Percentiles rank a stretch among this genome's conserved stretches.
These are phyloP conservation scores for Serendipita vermifera DNA, from an alignment of 768 basidiomycete genomes.

Conservation along the genomic window DNA sequence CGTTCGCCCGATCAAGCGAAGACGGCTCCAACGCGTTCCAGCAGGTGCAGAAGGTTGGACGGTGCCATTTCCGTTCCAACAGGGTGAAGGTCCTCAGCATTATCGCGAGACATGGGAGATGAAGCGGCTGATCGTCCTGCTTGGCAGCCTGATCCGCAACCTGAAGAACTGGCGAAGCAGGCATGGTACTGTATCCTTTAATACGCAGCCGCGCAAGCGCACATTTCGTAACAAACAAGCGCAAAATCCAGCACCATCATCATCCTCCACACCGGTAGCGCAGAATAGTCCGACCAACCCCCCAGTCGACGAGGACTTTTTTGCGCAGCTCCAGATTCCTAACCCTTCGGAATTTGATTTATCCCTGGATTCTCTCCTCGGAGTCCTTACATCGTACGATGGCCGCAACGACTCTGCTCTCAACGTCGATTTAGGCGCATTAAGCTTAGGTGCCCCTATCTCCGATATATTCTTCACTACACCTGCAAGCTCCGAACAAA, in stretches of 20 bases:
- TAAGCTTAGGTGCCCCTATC: too few relatives aligned
- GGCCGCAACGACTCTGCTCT: too few relatives aligned
- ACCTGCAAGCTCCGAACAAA: too few relatives aligned
- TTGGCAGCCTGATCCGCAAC: constrained; percentile 6
- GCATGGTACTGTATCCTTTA: background rate
- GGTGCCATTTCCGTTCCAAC: constrained; percentile 61
- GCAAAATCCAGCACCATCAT: background rate
- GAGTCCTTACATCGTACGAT: too few relatives aligned
- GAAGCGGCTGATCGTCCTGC: constrained; percentile 42
- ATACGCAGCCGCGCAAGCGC: background rate
- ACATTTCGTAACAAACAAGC: background rate
- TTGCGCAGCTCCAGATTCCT: background rate
- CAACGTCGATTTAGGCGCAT: too few relatives aligned
- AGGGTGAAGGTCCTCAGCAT: constrained; percentile 56
- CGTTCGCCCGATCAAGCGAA: constrained; percentile 36
- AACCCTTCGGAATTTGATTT: background rate
- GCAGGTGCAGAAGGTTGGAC: constrained; percentile 77
- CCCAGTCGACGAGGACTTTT: background rate
- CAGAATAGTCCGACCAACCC: too few relatives aligned
- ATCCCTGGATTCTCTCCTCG: too few relatives aligned
- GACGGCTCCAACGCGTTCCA: constrained; percentile 53
- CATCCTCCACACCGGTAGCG: background rate
- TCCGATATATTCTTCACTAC: too few relatives aligned
- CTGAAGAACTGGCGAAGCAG: background rate
- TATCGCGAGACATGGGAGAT: constrained; percentile 54